These are phyloP conservation scores for Nitzschia sp. DNA, from an alignment of 108 stramenopile genomes.

Conservation along the genomic window DNA sequence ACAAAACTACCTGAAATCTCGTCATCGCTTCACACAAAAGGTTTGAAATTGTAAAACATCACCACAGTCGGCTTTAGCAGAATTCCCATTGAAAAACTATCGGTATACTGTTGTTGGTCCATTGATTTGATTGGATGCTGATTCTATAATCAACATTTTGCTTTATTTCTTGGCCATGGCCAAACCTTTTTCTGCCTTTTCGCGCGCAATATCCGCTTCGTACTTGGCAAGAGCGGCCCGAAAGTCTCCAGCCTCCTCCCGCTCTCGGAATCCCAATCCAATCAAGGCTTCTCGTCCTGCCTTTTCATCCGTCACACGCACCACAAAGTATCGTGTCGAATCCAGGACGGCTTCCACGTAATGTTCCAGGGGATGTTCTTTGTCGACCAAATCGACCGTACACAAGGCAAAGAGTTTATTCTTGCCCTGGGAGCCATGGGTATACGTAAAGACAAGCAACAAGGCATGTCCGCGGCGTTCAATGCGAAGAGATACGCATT, in stretches of 20 bases:
- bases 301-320: slow-evolving; percentile 69
- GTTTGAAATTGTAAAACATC: too few species aligned
- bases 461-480: slow-evolving; percentile 50
- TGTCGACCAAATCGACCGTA: slow-evolving; percentile 42
- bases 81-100: too few species aligned
- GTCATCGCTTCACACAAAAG: too few species aligned
- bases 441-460: slow-evolving; percentile 53
- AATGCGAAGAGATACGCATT: slow-evolving; percentile 49
- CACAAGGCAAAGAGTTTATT: slow-evolving; percentile 46
- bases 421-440: slow-evolving; percentile 27
- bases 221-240: slow-evolving; percentile 70
- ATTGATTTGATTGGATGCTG: neutral
- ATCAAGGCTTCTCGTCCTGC: slow-evolving; percentile 71
- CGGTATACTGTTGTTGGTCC: too few species aligned
- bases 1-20: too few species aligned
- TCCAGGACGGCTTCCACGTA: slow-evolving; percentile 79
- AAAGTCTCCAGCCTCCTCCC: slow-evolving; percentile 83
- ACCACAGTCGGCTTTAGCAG: too few species aligned
- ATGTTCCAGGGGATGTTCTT: slow-evolving; percentile 54
- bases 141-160: too few species aligned
- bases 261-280: slow-evolving; percentile 83
- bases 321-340: slow-evolving; percentile 79
- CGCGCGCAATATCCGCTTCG: slow-evolving; percentile 31
- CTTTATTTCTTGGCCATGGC: neutral
- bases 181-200: slow-evolving; percentile 11